Base-by-base conservation (phyloP, 352 stramenopile genomes). In the Pythium chondricola region DNA sequence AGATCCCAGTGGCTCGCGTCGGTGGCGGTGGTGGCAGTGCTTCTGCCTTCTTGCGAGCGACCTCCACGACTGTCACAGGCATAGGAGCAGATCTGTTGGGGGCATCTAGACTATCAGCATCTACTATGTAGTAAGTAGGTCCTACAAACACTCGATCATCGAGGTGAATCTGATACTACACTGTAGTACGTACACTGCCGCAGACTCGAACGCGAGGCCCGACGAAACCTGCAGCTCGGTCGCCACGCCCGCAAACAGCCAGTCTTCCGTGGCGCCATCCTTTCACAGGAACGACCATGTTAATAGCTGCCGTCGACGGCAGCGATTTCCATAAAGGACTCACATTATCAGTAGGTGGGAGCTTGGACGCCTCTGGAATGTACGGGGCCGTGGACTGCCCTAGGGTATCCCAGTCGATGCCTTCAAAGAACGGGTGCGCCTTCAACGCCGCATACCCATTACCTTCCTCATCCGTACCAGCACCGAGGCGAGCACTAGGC, bases 141-240 rank as follows among this genome's bases (percentile, higher is more conserved):
- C n/a, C n/a, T n/a, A n/a, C n/a, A n/a, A n/a, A n/a, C n/a, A n/a
- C n/a, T n/a, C n/a, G n/a, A n/a, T n/a, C n/a, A n/a, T n/a, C n/a
- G n/a, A n/a, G n/a, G n/a, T n/a, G n/a, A n/a, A n/a, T n/a, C n/a
- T n/a, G n/a, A n/a, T n/a, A n/a, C n/a, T n/a, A n/a, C n/a, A n/a
- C n/a, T n/a, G n/a, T 33, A 33, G 29, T 33, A 33, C 29, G 13
- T 33, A 33, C 29, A 66, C 56, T 37, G 69, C 67, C 42, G 80
- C 63, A 6, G 80, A 68, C 26, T 92, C 80, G 2, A 87, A 72
- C 14, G 67, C 67, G 14, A 94, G 61, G 24, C 83, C 83, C 25
- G 83, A 94, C 9, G 83, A 94, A 27, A 94, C 78, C 56, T 94
- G 81, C 10, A 94, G 54, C 50, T 94, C 83, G 13, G 83, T 94